phyloP scores from a whole-genome alignment of 2,329 filamentous ascomycete species.

The Aspergillus bombycis region DNA sequence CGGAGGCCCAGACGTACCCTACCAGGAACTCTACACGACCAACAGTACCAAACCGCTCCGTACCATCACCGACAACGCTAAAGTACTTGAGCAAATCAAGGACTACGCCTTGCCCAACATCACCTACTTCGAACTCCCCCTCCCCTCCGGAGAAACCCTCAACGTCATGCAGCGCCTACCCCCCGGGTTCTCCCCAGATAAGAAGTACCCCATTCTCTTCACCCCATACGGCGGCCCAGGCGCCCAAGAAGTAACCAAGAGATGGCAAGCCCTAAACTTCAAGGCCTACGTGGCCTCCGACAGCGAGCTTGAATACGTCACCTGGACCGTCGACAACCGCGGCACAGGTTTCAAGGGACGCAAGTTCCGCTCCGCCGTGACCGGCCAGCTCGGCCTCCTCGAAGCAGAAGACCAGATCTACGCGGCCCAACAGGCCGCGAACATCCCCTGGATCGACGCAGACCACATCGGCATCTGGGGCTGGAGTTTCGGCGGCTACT shows the following conservation, averaged over 20 bases:
- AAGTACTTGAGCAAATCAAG: conserved; percentile 57
- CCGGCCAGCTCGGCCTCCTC: conserved; percentile 62
- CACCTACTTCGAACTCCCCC: conserved; percentile 64
- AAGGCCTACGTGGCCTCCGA: conserved; percentile 68
- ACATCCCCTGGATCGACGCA: conserved; percentile 58
- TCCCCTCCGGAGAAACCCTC: conserved; percentile 63
- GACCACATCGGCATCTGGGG: conserved; percentile 68
- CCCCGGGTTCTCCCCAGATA: conserved; percentile 63
- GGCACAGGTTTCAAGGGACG: conserved; percentile 69
- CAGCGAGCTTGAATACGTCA: conserved; percentile 68
- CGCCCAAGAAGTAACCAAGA: conserved; percentile 63
- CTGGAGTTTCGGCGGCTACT: conserved; percentile 70
- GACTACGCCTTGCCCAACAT: conserved; percentile 67
- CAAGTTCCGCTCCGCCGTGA: conserved; percentile 61
- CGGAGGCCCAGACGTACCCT: conserved; percentile 67
- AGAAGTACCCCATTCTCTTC: conserved; percentile 69
- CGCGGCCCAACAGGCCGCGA: conserved; percentile 61
- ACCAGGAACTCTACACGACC: conserved; percentile 66
- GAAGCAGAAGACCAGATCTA: conserved; percentile 70
- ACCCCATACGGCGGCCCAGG: conserved; percentile 70
- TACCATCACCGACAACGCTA: conserved; percentile 64
- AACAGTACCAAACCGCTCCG: conserved; percentile 60
- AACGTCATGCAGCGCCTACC: conserved; percentile 69
- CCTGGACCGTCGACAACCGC: conserved; percentile 70
- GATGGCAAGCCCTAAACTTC: conserved; percentile 60